A percentile compares a stretch with the other conserved stretches of the same genome.
Evolutionary conservation across 2,329 filamentous ascomycete species (phyloP).

Genomic region (Hypoxylon sp.): DNA sequence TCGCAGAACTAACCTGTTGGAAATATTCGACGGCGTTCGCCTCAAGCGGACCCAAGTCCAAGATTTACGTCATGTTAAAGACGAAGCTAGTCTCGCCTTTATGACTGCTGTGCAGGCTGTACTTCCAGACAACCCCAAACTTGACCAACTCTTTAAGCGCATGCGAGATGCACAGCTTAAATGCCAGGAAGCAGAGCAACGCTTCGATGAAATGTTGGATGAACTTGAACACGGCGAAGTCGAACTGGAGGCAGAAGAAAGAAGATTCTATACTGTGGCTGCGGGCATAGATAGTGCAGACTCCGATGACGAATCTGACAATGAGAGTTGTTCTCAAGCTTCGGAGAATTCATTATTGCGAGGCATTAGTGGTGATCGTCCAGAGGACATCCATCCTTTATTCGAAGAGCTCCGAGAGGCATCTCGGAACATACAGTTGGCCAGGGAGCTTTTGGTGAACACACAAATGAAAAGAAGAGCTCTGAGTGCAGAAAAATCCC

Average conservation of each 20-base stretch:
- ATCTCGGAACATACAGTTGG: constrained; percentile 63
- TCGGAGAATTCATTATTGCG: constrained; percentile 46
- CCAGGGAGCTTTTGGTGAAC: constrained; percentile 64
- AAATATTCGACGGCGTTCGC: constrained; percentile 44
- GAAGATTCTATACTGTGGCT: constrained; percentile 48
- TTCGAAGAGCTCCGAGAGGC: constrained; percentile 62
- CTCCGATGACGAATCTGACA: constrained; percentile 35
- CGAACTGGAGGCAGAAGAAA: constrained; percentile 48
- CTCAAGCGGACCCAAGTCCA: constrained; percentile 44
- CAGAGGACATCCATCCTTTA: constrained; percentile 63
- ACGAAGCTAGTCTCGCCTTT: constrained; percentile 50
- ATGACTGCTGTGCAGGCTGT: constrained; percentile 49
- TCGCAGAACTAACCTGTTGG: constrained; percentile 42
- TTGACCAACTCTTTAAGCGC: constrained; percentile 48
- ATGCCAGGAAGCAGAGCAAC: constrained; percentile 50
- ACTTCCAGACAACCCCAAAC: constrained; percentile 39
- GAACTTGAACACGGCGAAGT: constrained; percentile 48
- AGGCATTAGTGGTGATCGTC: constrained; percentile 53
- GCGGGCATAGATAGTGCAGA: constrained; percentile 35
- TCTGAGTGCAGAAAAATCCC: constrained; percentile 45
- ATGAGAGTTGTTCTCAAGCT: constrained; percentile 38
- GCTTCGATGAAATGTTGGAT: constrained; percentile 51
- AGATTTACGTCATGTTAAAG: constrained; percentile 46
- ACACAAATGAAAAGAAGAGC: constrained; percentile 58
- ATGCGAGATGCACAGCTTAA: constrained; percentile 45